These are phyloP conservation scores for Aspergillus quadricinctus DNA, from an alignment of 2,329 filamentous ascomycete genomes.

Conservation along the genomic window DNA sequence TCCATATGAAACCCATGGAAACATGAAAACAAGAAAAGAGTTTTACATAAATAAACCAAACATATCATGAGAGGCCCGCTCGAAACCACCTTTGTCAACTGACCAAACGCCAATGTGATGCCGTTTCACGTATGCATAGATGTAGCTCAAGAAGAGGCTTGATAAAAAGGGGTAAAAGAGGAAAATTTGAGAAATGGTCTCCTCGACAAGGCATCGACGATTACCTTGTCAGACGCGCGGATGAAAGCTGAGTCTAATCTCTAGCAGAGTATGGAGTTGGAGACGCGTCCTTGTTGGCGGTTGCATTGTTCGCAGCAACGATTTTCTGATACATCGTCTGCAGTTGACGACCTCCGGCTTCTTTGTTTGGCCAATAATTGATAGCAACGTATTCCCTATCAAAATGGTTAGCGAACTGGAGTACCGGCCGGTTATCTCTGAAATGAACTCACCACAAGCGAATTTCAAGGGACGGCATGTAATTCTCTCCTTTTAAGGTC, in stretches of 20 bases:
- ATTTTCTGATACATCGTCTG: slow-evolving; percentile 38
- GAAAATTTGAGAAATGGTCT: slow-evolving; percentile 5
- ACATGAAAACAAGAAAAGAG: slow-evolving; percentile 7
- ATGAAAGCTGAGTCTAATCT: slow-evolving; percentile 12
- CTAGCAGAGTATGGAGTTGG: slow-evolving; percentile 23
- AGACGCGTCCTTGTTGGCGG: slow-evolving; percentile 17
- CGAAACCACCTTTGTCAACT: slow-evolving; percentile 9
- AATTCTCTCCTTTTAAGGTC: slow-evolving; percentile 35
- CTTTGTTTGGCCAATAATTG: slow-evolving; percentile 46
- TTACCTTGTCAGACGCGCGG: neutral
- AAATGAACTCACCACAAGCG: slow-evolving; percentile 40
- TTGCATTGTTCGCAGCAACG: slow-evolving; percentile 24
- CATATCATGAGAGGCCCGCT: slow-evolving; percentile 11
- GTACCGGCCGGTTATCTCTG: neutral
- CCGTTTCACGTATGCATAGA: slow-evolving; percentile 14
- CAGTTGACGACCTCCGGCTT: slow-evolving; percentile 32
- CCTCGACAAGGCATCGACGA: neutral
- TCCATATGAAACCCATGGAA: slow-evolving; percentile 6
- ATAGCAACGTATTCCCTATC: slow-evolving; percentile 42
- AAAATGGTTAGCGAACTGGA: slow-evolving; percentile 19
- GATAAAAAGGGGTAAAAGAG: slow-evolving; percentile 9
- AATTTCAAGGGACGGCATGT: slow-evolving; percentile 38
- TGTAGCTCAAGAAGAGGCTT: slow-evolving; percentile 8
- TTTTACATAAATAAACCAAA: slow-evolving; percentile 21
- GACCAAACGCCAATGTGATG: slow-evolving; percentile 26